These are phyloP conservation scores for Royoungia palumana DNA, from an alignment of 768 basidiomycete genomes.

Conservation along the genomic window DNA sequence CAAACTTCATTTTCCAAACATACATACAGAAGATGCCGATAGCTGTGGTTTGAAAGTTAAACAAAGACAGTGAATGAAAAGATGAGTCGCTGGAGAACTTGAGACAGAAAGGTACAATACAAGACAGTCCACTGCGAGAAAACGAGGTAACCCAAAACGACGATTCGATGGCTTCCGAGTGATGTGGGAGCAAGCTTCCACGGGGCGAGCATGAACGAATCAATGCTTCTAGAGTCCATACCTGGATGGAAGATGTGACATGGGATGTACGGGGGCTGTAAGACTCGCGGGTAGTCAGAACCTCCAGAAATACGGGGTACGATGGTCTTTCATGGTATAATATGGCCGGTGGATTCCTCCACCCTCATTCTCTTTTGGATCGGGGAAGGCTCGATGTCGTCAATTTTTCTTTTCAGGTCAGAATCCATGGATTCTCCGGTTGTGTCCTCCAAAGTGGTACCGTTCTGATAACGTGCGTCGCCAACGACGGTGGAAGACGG, in stretches of 20 bases:
- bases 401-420: constrained; percentile 60
- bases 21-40: constrained; percentile 32
- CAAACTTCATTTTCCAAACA: constrained; percentile 24
- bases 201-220: constrained; percentile 24
- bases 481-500: constrained; percentile 36
- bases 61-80: constrained; percentile 9
- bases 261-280: constrained; percentile 20
- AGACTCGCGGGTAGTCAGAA: constrained; percentile 21
- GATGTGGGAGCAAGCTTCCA: constrained; percentile 28
- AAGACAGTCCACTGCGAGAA: constrained; percentile 33
- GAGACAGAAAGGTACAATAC: constrained; percentile 32
- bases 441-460: constrained; percentile 39
- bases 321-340: constrained; percentile 51
- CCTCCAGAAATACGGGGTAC: constrained; percentile 21
- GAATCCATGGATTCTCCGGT: constrained; percentile 44
- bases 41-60: constrained; percentile 19
- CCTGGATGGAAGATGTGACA: constrained; percentile 24
- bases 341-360: constrained; percentile 45
- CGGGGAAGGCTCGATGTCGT: constrained; percentile 49
- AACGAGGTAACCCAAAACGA: constrained; percentile 33
- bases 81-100: constrained; percentile 13
- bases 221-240: constrained; percentile 29
- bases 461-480: constrained; percentile 32
- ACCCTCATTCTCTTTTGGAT: constrained; percentile 73
- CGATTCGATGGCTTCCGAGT: constrained; percentile 30